phyloP scores from a whole-genome alignment of 192 early-diverging fungal genomes.

The Helicostylum pulchrum region DNA sequence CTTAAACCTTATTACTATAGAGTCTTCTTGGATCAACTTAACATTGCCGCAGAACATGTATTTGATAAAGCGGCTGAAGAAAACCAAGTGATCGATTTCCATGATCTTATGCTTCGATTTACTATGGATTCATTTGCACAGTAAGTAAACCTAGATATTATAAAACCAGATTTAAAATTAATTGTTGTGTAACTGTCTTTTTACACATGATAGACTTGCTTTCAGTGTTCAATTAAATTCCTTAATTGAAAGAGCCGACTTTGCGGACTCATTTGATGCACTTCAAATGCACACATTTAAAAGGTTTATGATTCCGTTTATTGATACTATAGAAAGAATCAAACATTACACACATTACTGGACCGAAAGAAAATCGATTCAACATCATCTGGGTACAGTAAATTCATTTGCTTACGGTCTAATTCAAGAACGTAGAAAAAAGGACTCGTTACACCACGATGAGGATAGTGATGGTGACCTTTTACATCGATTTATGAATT shows the following conservation, averaged over 20 bases:
- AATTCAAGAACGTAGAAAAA: conserved; percentile 13
- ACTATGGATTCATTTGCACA: conserved; percentile 45
- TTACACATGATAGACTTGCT: conserved; percentile 8
- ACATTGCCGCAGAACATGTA: conserved; percentile 15
- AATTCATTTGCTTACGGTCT: conserved; percentile 25
- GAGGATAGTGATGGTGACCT: conserved; percentile 17
- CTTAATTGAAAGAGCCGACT: conserved; percentile 35
- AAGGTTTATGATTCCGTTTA: conserved; percentile 9
- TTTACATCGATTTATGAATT: conserved; percentile 26
- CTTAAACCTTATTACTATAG: neutral
- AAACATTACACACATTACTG: neutral
- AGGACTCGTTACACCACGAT: neutral
- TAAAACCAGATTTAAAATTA: too few species aligned
- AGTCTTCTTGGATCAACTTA: conserved; percentile 23
- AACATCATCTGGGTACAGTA: conserved; percentile 9
- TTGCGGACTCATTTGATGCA: conserved; percentile 49
- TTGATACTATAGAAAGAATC: neutral
- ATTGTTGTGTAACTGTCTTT: neutral
- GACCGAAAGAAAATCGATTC: conserved; percentile 14
- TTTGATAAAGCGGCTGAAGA: conserved; percentile 21
- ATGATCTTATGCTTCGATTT: conserved; percentile 41
- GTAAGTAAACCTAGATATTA: too few species aligned
- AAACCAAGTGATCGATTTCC: conserved; percentile 37
- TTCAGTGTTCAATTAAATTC: conserved; percentile 47
- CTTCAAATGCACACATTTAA: conserved; percentile 31